Base-by-base conservation (phyloP, 139 green algal species). In the Picochlorum sp. region DNA sequence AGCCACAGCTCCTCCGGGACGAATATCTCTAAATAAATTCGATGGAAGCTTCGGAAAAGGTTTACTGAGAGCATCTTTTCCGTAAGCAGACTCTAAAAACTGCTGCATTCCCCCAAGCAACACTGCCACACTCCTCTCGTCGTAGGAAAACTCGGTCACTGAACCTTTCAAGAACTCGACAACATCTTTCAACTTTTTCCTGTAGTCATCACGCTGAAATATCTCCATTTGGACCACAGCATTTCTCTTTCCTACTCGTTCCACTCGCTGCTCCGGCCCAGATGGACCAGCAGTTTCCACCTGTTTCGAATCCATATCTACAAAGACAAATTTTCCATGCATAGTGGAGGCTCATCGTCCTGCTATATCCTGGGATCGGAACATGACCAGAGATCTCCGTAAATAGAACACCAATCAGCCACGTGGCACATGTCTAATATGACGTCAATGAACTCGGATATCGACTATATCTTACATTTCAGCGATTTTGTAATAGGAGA, bases 61-160 rank as follows among this genome's bases (percentile, higher is more conserved):
- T 45, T 81, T 84, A 58, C 65, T 70, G 45, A 76, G 63, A 15
- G 76, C 85, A 30, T 89, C 77, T 21, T 76, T 72, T n/a, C 86
- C 86, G 11, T 54, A 70, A 4, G 81, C 82, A 30, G 85, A 79
- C 74, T 94, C 86, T 77, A 85, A 77, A 50, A 94, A 94, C 67
- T 94, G 82, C 60, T 81, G 65, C n/a, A 94, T 65, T 38, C 86
- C 75, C 16, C 70, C 70, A 4, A 93, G 28, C 26, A 88, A 60
- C 6, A 62, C 18, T 1, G 63, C 78, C 34, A 94, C 55, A 30
- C 24, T 65, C 51, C 70, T 77, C 7, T 58, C 57, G 63, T 94
- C 86, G 52, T 80, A 90, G 30, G 73, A 81, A 28, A 71, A 23
- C 28, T 85, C 70, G 3, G 73, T 76, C 21, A 79, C 24, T 1